Base-by-base conservation (phyloP, 2,329 filamentous ascomycete species). In the Trichoderma hamatum region DNA sequence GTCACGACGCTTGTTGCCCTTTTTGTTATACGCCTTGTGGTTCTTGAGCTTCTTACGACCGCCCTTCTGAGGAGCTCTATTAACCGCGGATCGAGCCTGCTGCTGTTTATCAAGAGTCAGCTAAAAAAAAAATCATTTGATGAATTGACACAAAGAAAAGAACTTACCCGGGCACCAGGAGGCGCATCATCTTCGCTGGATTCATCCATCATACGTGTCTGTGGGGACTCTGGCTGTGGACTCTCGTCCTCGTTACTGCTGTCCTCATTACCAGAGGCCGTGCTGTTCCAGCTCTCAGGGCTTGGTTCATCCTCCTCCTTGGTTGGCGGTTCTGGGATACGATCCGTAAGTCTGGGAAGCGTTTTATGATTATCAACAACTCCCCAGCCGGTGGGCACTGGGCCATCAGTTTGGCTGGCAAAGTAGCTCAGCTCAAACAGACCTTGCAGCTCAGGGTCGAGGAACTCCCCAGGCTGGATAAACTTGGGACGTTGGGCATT, bases 391-490 rank as follows among this genome's bases (percentile, higher is more conserved):
- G 88, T 90, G 0, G 92, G 90, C 13, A 96, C 83, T 24, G 84
- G 79, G 28, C 89, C 86, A 26, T 85, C 85, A 1, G 80, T 79
- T 10, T 73, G 71, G 65, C 86, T 85, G 26, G 81, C 78, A 70
- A 90, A 88, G 75, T 92, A 91, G 76, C 89, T 89, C 72, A 97
- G 81, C 16, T 92, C 88, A 76, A 98, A 98, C 19, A 97, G 81
- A 69, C 88, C 90, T 75, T 89, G 90, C 49, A 92, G 83, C 24
- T 84, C 80, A 1, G 86, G 81, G 0, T 88, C 85, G 28, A 98
- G 86, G 71, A 88, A 89, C 67, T 78, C 82, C 69, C 76, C 81
- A 73, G 80, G 85, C 72, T 81, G 80, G 72, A 82, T 83, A 83
- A 82, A 93, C 72, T 79, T 82, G 3, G 86, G 87, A 32, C 85